Conservation (phyloP, 129 eudicot genomes). For the Helichrysum umbraculigerum region DNA sequence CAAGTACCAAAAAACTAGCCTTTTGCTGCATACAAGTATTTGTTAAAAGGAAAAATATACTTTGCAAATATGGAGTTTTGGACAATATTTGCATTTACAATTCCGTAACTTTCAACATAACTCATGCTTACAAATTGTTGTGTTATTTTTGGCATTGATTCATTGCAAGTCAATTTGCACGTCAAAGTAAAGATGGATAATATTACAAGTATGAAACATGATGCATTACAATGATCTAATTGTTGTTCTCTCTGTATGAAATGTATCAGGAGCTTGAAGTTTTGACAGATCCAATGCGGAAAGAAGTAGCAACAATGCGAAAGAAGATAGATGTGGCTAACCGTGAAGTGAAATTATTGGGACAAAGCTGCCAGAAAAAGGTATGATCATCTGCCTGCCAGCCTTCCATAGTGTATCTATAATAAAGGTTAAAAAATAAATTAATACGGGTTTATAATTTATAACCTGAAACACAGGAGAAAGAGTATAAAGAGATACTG, state of each 20-base stretch:
- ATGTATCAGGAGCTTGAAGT: slow-evolving; percentile 74
- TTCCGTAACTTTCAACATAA: not conserved
- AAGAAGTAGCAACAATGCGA: slow-evolving; percentile 62
- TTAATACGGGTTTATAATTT: not conserved
- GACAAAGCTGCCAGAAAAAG: slow-evolving; percentile 76
- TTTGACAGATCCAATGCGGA: slow-evolving; percentile 76
- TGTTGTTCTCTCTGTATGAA: slow-evolving; percentile 7
- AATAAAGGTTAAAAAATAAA: not conserved
- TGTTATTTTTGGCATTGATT: not conserved
- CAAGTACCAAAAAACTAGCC: not conserved
- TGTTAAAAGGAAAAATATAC: not conserved
- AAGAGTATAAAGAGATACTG: slow-evolving; percentile 74
- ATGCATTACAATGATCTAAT: slow-evolving; percentile 9
- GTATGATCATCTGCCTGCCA: slow-evolving; percentile 32
- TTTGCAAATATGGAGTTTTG: not conserved
- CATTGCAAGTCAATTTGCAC: not conserved
- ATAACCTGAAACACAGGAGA: slow-evolving; percentile 53
- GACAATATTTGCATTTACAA: not conserved
- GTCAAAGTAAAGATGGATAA: not conserved
- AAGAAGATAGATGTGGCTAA: slow-evolving; percentile 66
- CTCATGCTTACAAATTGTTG: slow-evolving; percentile 7
- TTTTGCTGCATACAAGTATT: not conserved
- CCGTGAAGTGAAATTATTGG: slow-evolving; percentile 66
- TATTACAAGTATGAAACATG: slow-evolving; percentile 13
- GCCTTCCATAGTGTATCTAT: slow-evolving; percentile 12